Conservation (phyloP, 2,329 filamentous ascomycete genomes). For the Dryadomyces quercus-mongolicae region DNA sequence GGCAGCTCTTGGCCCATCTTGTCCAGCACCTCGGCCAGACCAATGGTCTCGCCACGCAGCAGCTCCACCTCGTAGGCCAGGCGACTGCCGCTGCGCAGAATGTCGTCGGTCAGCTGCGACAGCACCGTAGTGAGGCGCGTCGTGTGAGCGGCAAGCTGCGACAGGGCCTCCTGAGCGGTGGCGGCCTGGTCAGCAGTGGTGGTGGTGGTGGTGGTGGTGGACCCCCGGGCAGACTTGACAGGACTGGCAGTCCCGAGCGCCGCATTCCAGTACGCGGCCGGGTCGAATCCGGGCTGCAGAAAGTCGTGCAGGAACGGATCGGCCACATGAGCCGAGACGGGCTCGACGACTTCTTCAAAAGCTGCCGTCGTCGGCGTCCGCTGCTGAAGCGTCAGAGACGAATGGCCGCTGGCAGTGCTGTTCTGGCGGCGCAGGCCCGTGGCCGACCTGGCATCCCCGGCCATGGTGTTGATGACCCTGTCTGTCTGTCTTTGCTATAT, state of each 20-base stretch:
- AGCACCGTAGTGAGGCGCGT: slow-evolving; percentile 69
- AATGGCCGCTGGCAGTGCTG: slow-evolving; percentile 22
- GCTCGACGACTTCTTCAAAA: slow-evolving; percentile 26
- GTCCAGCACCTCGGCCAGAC: slow-evolving; percentile 66
- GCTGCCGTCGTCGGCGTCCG: slow-evolving; percentile 14
- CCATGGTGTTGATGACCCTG: slow-evolving; percentile 16
- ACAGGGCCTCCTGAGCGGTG: slow-evolving; percentile 71
- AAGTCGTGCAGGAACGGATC: slow-evolving; percentile 68
- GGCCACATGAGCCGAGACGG: slow-evolving; percentile 50
- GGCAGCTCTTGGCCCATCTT: slow-evolving; percentile 36
- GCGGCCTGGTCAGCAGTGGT: slow-evolving; percentile 44
- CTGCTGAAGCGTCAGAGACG: slow-evolving; percentile 25
- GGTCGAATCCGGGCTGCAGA: slow-evolving; percentile 68
- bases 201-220: neutral
- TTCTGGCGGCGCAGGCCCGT: slow-evolving; percentile 30
- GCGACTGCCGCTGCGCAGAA: slow-evolving; percentile 74
- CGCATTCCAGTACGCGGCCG: slow-evolving; percentile 74
- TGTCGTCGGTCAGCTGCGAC: slow-evolving; percentile 88
- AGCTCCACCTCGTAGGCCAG: slow-evolving; percentile 93
- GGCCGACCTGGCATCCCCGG: slow-evolving; percentile 25
- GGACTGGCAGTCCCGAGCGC: slow-evolving; percentile 36
- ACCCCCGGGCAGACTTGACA: too few species aligned
- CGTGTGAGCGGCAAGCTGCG: slow-evolving; percentile 80
- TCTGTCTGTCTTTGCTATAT: neutral
- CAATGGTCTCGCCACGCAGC: slow-evolving; percentile 72